Percentiles rank a stretch among this genome's conserved stretches.
Conservation (phyloP, 1,284 basidiomycete genomes). For the Anthracocystis setariae region DNA sequence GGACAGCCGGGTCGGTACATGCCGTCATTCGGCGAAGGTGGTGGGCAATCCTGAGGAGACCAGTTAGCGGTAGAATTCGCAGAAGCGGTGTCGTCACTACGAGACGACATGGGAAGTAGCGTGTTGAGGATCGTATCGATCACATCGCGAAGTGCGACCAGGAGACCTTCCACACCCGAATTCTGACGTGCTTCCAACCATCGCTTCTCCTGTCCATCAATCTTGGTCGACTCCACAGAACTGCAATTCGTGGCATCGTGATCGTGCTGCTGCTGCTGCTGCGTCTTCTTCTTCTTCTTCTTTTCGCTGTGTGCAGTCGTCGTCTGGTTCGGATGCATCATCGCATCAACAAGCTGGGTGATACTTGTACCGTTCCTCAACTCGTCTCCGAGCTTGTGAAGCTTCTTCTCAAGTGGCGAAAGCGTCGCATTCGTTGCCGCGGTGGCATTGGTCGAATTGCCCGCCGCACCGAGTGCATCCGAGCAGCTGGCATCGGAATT, state of each 20-base stretch:
- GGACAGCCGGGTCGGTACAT: conserved; percentile 57
- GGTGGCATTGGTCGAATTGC: conserved; percentile 45
- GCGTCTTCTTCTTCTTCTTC: conserved; percentile 23
- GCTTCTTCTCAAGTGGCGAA: conserved; percentile 35
- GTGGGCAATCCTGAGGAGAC: conserved; percentile 48
- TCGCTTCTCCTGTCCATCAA: conserved; percentile 13
- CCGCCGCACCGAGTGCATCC: conserved; percentile 21
- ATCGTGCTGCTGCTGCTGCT: conserved; percentile 19
- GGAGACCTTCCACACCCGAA: conserved; percentile 47
- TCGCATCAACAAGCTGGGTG: conserved; percentile 31
- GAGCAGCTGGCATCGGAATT: conserved; percentile 38
- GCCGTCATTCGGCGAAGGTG: conserved; percentile 52
- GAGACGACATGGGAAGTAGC: conserved; percentile 48
- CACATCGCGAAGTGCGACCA: conserved; percentile 42
- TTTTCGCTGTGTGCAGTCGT: conserved; percentile 10
- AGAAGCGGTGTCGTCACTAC: conserved; percentile 25
- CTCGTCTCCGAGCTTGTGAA: conserved; percentile 22
- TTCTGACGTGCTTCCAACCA: conserved; percentile 36
- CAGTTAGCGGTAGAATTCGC: conserved; percentile 18
- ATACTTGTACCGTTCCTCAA: conserved; percentile 39
- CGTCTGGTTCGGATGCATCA: conserved; percentile 15
- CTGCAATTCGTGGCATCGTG: conserved; percentile 12
- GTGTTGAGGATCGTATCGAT: conserved; percentile 59
- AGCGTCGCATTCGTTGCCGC: conserved; percentile 4
- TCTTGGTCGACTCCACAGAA: conserved; percentile 2